phyloP scores from a whole-genome alignment of 805 yeast genomes.

The Wickerhamomyces rabaulensis region DNA sequence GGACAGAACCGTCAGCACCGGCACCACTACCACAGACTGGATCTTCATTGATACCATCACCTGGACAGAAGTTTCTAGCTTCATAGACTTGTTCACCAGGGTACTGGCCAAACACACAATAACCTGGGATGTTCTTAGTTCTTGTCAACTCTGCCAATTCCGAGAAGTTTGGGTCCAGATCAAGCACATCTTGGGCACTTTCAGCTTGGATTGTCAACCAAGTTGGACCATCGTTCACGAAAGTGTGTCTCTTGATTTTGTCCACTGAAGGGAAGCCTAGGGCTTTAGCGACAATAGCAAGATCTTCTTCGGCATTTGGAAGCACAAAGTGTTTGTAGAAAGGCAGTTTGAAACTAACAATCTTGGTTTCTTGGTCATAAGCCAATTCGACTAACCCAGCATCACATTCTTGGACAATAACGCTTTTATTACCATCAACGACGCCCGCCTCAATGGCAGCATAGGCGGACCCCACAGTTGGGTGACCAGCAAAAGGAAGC shows the following conservation, averaged over 20 bases:
- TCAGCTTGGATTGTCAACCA: constrained; percentile 37
- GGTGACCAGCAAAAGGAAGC: constrained; percentile 62
- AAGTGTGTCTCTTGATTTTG: constrained; percentile 20
- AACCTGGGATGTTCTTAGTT: constrained; percentile 27
- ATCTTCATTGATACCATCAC: constrained; percentile 34
- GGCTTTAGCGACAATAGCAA: constrained; percentile 12
- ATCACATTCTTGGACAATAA: constrained; percentile 38
- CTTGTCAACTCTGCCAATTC: constrained; percentile 18
- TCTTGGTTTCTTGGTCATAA: constrained; percentile 15
- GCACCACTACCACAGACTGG: constrained; percentile 55
- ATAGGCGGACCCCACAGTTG: constrained; percentile 48
- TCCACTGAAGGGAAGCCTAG: constrained; percentile 7
- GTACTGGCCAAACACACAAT: constrained; percentile 34
- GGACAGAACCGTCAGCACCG: constrained; percentile 25
- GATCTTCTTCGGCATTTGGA: constrained; percentile 2
- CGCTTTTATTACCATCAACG: constrained; percentile 23
- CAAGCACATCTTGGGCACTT: constrained; percentile 28
- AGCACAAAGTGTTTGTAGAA: constrained; percentile 11
- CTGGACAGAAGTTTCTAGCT: constrained; percentile 41
- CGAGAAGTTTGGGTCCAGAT: constrained; percentile 28
- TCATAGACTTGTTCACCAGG: constrained; percentile 26
- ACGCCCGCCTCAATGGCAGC: constrained; percentile 38
- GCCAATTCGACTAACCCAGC: constrained; percentile 37
- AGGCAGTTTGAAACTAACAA: constrained; percentile 27
- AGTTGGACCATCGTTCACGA: constrained; percentile 39